Evolutionary conservation across 208 protist genomes (phyloP), one percentile per base, ranked within the genome.

Genomic region (Jaenimonas drosophilae): DNA sequence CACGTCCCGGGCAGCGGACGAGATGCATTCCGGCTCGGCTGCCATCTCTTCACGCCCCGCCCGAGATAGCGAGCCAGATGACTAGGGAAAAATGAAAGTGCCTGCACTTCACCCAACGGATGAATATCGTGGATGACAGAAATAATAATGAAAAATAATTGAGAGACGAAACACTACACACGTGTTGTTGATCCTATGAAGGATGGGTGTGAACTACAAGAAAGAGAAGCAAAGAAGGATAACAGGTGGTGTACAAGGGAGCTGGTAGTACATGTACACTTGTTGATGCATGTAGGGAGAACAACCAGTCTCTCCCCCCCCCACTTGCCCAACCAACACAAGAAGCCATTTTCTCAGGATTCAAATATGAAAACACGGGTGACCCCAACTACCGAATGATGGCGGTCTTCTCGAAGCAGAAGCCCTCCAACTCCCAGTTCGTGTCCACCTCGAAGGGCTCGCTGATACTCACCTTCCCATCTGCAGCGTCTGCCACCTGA

Each of bases 371-470:
- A n/a, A n/a, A n/a, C n/a, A 14, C 14, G 7, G 7, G 7, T 34
- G 9, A 34, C 9, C 2, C 14, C 14, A 4, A 17, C 60, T 66
- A 92, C 7, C 60, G 70, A 72, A 94, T 91, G 59, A 94, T 88
- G 14, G 81, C 79, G 0, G 82, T 91, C 47, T 88, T 85, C 34
- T 77, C 73, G 56, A 95, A 93, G 46, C 57, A 55, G 51, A 84
- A 94, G 19, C 78, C 83, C 39, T 92, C 75, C 30, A 84, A 76
- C 43, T 85, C 70, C 95, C 95, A 98, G 49, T 96, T 86, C 1
- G 96, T 97, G 16, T 96, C 75, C 11, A 97, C 64, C 26, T 71
- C 61, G 49, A 96, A 95, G 29, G 95, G 95, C 50, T 94, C 85
- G 33, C 72, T 64, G 55, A 98, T 88, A 19, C 39, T 63, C 17